Evolutionary conservation across 306 rosid genomes (phyloP).

Genomic region (Cucurbita moschata): DNA sequence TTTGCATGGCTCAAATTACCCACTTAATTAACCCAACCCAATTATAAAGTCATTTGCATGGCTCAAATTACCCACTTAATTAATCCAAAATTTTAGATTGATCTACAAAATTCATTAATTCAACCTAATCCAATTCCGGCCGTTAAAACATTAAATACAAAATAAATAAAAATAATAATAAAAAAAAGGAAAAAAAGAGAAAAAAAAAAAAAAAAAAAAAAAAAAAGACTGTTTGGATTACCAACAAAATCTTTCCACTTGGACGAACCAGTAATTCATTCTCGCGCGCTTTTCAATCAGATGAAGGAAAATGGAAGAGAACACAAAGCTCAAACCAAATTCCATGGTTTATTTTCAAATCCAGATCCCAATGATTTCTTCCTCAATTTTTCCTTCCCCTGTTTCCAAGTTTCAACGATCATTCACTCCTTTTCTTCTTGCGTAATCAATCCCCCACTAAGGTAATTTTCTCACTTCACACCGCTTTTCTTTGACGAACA

Average conservation of each 20-base stretch:
- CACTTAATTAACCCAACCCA: too few species aligned
- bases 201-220: background rate
- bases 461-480: background rate
- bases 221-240: background rate
- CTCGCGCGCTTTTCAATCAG: background rate
- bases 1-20: too few species aligned
- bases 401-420: background rate
- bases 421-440: background rate
- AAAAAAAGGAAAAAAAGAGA: background rate
- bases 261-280: background rate
- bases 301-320: background rate
- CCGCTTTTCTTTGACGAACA: background rate
- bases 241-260: background rate
- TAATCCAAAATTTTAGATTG: too few species aligned
- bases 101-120: too few species aligned
- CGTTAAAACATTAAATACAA: too few species aligned
- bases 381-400: background rate
- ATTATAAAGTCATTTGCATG: too few species aligned
- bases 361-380: background rate
- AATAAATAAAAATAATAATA: too few species aligned
- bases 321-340: background rate
- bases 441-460: background rate
- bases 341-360: background rate
- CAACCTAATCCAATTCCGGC: too few species aligned
- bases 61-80: too few species aligned